Evolutionary conservation across 495 filamentous ascomycete species (phyloP).

Genomic region (Podospora australis): DNA sequence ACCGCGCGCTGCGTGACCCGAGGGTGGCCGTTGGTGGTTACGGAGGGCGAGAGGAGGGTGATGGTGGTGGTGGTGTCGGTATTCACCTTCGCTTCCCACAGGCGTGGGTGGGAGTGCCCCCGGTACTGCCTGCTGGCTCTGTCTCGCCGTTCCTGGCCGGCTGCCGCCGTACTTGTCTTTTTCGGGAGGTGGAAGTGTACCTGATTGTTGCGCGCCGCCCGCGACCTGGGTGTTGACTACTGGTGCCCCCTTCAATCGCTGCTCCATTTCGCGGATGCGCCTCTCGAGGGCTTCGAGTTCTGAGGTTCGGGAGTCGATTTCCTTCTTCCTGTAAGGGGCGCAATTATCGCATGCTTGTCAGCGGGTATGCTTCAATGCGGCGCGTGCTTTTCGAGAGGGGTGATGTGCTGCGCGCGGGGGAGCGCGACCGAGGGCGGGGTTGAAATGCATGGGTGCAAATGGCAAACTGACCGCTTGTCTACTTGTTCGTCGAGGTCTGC

Average conservation of each 20-base stretch:
- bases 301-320: conserved; percentile 63
- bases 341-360: conserved; percentile 6
- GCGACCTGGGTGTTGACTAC: conserved; percentile 7
- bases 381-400: background rate
- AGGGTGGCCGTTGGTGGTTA: conserved; percentile 20
- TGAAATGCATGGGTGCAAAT: conserved; percentile 9
- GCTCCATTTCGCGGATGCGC: conserved; percentile 76
- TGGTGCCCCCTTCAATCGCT: conserved; percentile 53
- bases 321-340: conserved; percentile 50
- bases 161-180: conserved; percentile 23
- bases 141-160: conserved; percentile 38
- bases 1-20: conserved; percentile 7
- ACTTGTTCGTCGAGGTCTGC: conserved; percentile 70
- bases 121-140: conserved; percentile 38
- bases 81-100: conserved; percentile 55
- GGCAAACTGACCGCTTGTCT: conserved; percentile 71
- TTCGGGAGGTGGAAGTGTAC: conserved; percentile 23
- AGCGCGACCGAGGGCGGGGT: background rate
- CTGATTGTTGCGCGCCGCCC: too few species aligned
- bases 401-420: background rate
- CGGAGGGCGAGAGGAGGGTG: conserved; percentile 15
- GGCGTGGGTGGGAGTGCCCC: conserved; percentile 50
- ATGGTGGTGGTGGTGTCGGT: conserved; percentile 8
- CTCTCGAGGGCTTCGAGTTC: conserved; percentile 84
- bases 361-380: background rate